These are phyloP conservation scores for Leucosporidium yakuticum DNA, from an alignment of 768 basidiomycete species.

Conservation along the genomic window DNA sequence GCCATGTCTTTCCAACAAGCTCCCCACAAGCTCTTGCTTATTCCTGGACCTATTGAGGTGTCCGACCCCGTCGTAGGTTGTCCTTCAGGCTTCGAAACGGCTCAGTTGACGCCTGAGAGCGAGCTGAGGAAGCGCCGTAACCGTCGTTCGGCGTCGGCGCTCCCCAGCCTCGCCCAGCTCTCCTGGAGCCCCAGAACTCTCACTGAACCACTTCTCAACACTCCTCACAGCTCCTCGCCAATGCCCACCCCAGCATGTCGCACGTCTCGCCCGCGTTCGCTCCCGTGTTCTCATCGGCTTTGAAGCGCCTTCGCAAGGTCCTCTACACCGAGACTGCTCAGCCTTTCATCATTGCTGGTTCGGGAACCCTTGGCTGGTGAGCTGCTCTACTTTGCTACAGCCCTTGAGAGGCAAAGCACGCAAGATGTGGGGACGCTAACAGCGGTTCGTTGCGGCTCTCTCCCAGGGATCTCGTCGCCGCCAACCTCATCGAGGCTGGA, in stretches of 20 bases:
- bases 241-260: conserved; percentile 76
- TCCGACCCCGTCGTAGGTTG: conserved; percentile 22
- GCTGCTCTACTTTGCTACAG: conserved; percentile 31
- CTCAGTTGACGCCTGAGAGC: not conserved
- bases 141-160: not conserved
- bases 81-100: not conserved
- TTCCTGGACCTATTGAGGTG: conserved; percentile 37
- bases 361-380: conserved; percentile 88
- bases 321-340: conserved; percentile 72
- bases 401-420: not conserved
- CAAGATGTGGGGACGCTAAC: conserved; percentile 1
- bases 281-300: conserved; percentile 77
- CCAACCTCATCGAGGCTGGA: conserved; percentile 74
- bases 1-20: conserved; percentile 2
- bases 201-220: not conserved
- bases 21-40: conserved; percentile 36
- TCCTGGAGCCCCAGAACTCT: not conserved
- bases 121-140: not conserved
- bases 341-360: conserved; percentile 88
- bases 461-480: conserved; percentile 57
- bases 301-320: conserved; percentile 53
- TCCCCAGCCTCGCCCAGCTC: too few species aligned
- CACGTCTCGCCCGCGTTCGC: conserved; percentile 73
- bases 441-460: not conserved
- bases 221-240: conserved; percentile 70